Evolutionary conservation across 805 yeast species (phyloP), one percentile per base, ranked within the genome.

Genomic region (Teunomyces pallodes): DNA sequence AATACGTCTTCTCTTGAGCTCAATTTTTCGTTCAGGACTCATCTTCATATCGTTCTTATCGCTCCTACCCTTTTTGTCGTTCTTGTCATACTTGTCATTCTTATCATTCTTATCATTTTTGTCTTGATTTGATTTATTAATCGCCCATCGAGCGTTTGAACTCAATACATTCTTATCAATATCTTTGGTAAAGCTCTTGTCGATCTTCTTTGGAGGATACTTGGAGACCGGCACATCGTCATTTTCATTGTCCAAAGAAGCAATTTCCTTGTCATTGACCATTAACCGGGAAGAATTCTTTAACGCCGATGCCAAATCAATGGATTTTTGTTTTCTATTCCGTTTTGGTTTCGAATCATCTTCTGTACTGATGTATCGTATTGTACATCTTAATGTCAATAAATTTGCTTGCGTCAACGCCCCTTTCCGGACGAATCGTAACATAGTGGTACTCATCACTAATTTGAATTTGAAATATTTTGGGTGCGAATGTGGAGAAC

Each of bases 351-450:
- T 47, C 2, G 41, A n/a, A 5, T 24, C 41, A 10, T 26, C 41
- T 39, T 42, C 39, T 36, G 39, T 33, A 14, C 33, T 40, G 32
- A 40, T 40, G 16, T 16, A 24, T 24, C 41, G 41, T 24, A 38
- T 16, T 13, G 28, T 16, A 20, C 13, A 10, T 20, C 41, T 38
- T 7, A 12, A 7, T 8, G 30, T 13, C 20, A 12, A 38, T 14
- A 13, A 13, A 5, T n/a, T 26, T 14, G 26, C 32, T 9, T 9
- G 9, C 13, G n/a, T 28, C 12, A 53, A 41, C 57, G 56, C 31
- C 60, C 52, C 26, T 53, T 54, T 33, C 55, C 55, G 48, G 66
- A 61, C 46, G 55, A 57, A 46, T 63, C 64, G 9, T 63, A 59
- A 36, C 51, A 60, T 45, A 64, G 64, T 5, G 60, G 57, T 45